Conservation (phyloP, 2,329 filamentous ascomycete genomes). For the Cercospora zeina region DNA sequence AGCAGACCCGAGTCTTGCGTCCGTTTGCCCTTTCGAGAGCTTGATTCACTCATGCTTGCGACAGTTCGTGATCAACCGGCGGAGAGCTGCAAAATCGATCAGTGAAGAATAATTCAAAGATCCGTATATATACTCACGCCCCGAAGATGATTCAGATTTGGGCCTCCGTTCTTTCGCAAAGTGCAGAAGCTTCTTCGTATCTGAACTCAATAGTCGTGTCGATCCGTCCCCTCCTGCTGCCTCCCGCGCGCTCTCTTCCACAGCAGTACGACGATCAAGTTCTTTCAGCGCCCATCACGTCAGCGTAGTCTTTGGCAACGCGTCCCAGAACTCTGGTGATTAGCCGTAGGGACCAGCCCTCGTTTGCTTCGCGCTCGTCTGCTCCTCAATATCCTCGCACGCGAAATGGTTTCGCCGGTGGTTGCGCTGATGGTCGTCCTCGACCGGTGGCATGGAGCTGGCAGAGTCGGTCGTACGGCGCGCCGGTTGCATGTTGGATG, state of each 20-base stretch:
- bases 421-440: too few species aligned
- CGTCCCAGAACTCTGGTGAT: constrained; percentile 7
- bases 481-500: too few species aligned
- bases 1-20: too few species aligned
- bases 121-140: not conserved
- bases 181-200: not conserved
- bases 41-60: too few species aligned
- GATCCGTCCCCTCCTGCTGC: not conserved
- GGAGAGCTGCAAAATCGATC: too few species aligned
- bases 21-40: too few species aligned
- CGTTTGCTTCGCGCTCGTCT: not conserved
- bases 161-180: constrained; percentile 1
- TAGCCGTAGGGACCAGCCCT: not conserved
- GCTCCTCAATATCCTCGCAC: not conserved
- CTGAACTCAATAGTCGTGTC: not conserved
- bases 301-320: constrained; percentile 5
- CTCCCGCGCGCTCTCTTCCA: not conserved
- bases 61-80: too few species aligned
- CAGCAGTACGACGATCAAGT: not conserved
- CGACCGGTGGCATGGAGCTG: too few species aligned
- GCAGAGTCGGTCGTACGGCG: too few species aligned
- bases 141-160: not conserved
- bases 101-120: too few species aligned
- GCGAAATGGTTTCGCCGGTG: too few species aligned
- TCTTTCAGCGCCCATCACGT: not conserved